phyloP scores from a whole-genome alignment of 176 grass and related monocot genomes.

The Rhipidocladum racemiflorum region DNA sequence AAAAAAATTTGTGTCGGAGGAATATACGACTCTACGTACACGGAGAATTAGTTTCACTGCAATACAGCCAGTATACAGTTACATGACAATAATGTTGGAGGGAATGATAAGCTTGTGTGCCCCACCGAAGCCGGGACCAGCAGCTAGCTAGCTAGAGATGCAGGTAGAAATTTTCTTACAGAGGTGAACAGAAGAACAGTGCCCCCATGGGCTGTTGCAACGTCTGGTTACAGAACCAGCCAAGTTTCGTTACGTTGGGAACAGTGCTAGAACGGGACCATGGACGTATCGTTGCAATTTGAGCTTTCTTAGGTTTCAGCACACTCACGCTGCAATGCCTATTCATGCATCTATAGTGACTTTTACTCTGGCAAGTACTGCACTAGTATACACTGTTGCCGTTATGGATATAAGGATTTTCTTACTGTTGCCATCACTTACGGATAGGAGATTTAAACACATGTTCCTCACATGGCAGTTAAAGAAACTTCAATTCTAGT shows the following conservation, averaged over 20 bases:
- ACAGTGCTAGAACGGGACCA: conserved; percentile 28
- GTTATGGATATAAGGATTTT: neutral
- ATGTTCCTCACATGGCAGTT: neutral
- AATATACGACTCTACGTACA: neutral
- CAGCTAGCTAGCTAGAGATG: neutral
- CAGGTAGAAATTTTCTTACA: neutral
- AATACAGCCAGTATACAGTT: neutral
- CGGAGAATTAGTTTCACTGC: neutral
- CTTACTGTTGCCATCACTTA: neutral
- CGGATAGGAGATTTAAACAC: neutral
- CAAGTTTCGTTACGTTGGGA: neutral
- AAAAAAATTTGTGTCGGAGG: neutral
- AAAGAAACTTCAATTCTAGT: neutral
- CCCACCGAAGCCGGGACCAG: neutral
- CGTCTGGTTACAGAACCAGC: neutral
- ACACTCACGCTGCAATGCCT: neutral
- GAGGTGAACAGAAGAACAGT: neutral
- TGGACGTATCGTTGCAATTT: neutral
- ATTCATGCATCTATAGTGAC: neutral
- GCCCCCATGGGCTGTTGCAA: neutral
- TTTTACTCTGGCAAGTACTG: neutral
- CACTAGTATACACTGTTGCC: neutral
- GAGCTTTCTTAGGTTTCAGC: neutral
- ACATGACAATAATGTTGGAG: neutral
- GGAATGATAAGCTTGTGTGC: neutral